A percentile compares a stretch with the other conserved stretches of the same genome.
phyloP scores from a whole-genome alignment of 2,329 filamentous ascomycete species.

The Aspergillus pseudoviridinutans region DNA sequence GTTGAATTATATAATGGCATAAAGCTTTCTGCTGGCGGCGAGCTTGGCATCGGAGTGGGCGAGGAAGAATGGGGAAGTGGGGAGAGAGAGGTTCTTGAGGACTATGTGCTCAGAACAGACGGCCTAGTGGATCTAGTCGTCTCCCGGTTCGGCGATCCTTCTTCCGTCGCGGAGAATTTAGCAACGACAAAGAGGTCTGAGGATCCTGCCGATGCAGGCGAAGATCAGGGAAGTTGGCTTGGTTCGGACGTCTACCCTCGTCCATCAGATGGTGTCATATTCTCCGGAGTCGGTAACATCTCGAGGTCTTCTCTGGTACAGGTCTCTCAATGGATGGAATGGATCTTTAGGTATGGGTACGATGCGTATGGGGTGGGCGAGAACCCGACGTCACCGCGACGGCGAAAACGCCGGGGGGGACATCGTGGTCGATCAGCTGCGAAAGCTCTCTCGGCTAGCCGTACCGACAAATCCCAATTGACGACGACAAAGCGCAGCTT shows the following conservation, averaged over 20 bases:
- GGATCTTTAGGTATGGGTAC: slow-evolving; percentile 78
- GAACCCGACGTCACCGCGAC: slow-evolving; percentile 66
- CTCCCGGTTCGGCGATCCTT: slow-evolving; percentile 70
- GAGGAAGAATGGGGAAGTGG: slow-evolving; percentile 94
- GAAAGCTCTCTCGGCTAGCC: slow-evolving; percentile 7
- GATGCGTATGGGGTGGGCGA: slow-evolving; percentile 81
- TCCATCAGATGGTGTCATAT: slow-evolving; percentile 78
- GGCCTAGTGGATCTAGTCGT: slow-evolving; percentile 86
- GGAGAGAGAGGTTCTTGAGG: slow-evolving; percentile 87
- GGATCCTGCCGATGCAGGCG: slow-evolving; percentile 12
- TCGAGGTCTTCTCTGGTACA: slow-evolving; percentile 67
- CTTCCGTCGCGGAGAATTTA: slow-evolving; percentile 25
- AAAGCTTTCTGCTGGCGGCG: slow-evolving; percentile 83
- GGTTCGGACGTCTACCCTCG: slow-evolving; percentile 65
- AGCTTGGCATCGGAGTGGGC: slow-evolving; percentile 88
- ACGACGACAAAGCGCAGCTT: slow-evolving; percentile 21
- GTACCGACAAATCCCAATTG: slow-evolving; percentile 6
- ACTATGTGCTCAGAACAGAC: slow-evolving; percentile 72
- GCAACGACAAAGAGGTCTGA: slow-evolving; percentile 11
- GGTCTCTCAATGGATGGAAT: slow-evolving; percentile 81
- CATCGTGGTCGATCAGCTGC: slow-evolving; percentile 18
- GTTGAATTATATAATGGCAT: slow-evolving; percentile 75
- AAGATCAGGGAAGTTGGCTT: slow-evolving; percentile 59
- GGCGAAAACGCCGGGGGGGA: slow-evolving; percentile 36
- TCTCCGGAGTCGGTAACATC: slow-evolving; percentile 73